phyloP scores from a whole-genome alignment of 176 grass and related monocot genomes.

The Secale cereale region DNA sequence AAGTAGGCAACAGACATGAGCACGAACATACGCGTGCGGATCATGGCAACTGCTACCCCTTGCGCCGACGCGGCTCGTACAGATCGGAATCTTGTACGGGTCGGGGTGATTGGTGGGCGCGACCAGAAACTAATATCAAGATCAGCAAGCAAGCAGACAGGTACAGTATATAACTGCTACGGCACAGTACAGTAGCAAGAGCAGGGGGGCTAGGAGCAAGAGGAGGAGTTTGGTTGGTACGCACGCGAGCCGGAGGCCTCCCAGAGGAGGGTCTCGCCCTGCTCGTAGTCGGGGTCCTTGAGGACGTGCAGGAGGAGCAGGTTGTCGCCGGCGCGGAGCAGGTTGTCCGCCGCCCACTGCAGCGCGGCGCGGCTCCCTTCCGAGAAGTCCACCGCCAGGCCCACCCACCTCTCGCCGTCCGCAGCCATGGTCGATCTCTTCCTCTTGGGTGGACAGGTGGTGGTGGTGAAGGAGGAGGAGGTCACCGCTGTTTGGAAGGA shows the following conservation, averaged over 20 bases:
- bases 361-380: constrained; percentile 62
- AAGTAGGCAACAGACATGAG: too few species aligned
- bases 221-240: not conserved
- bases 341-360: constrained; percentile 67
- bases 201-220: too few species aligned
- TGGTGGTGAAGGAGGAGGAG: not conserved
- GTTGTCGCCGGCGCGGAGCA: constrained; percentile 62
- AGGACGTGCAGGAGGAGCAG: constrained; percentile 57
- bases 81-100: not conserved
- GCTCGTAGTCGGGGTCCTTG: constrained; percentile 70
- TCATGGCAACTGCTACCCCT: not conserved
- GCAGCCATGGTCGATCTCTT: constrained; percentile 8
- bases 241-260: constrained; percentile 63
- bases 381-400: constrained; percentile 69
- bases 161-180: not conserved
- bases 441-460: not conserved
- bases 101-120: not conserved
- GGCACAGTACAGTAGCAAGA: not conserved
- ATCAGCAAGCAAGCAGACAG: not conserved
- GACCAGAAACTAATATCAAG: not conserved
- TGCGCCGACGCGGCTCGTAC: not conserved
- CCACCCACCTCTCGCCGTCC: constrained; percentile 47
- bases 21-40: not conserved
- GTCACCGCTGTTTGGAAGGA: not conserved
- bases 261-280: constrained; percentile 77